Conservation (phyloP, 169 alveolate species). For the Fabrea salina region DNA sequence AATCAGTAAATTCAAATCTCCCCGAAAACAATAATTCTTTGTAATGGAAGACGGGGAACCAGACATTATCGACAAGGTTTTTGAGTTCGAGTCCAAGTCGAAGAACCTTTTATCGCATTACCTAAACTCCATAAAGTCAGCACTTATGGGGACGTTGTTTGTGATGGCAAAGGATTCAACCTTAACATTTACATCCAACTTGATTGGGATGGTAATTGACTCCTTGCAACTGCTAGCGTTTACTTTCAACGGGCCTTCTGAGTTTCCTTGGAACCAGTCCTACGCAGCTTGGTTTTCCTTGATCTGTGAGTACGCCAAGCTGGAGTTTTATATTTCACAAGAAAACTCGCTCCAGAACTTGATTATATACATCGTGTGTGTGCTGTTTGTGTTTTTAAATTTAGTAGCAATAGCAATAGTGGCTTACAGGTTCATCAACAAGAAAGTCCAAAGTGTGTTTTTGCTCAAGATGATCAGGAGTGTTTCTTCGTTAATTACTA, state of each 20-base stretch:
- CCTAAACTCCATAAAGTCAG: too few relatives aligned
- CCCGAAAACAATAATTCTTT: too few relatives aligned
- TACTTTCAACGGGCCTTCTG: slow-evolving; percentile 10
- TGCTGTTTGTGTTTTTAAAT: slow-evolving; percentile 21
- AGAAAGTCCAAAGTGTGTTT: slow-evolving; percentile 15
- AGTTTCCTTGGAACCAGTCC: slow-evolving; percentile 5
- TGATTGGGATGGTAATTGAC: slow-evolving; percentile 14
- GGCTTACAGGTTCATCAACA: slow-evolving; percentile 16
- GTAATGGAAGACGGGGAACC: too few relatives aligned
- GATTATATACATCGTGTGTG: neutral
- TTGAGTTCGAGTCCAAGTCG: too few relatives aligned
- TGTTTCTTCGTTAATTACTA: slow-evolving; percentile 19
- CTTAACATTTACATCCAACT: neutral
- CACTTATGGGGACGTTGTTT: slow-evolving; percentile 30
- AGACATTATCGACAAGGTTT: too few relatives aligned
- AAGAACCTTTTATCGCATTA: too few relatives aligned
- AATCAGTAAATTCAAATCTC: too few relatives aligned
- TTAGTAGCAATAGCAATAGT: neutral
- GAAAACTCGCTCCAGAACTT: slow-evolving; percentile 17
- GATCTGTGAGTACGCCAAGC: neutral
- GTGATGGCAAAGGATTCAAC: slow-evolving; percentile 32
- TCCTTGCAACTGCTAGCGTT: slow-evolving; percentile 14
- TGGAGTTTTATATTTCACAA: slow-evolving; percentile 24
- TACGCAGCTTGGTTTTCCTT: neutral
- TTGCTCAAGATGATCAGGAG: neutral